phyloP scores from a whole-genome alignment of 2,329 filamentous ascomycete genomes.

The Acarospora socialis region DNA sequence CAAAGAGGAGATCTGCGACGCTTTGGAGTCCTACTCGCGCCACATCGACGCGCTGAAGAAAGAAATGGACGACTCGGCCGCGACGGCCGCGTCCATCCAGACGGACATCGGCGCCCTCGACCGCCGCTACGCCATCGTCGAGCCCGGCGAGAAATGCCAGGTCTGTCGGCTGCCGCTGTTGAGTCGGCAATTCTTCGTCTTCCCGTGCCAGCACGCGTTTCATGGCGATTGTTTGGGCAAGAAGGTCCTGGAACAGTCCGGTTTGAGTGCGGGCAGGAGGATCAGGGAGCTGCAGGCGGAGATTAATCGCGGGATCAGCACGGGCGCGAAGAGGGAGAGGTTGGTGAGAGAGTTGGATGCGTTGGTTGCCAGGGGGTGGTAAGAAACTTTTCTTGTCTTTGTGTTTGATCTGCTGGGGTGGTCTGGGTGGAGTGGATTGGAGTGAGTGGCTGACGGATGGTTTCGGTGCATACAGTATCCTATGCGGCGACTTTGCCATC shows the following conservation, averaged over 20 bases:
- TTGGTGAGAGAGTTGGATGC: conserved; percentile 81
- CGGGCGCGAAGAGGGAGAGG: conserved; percentile 59
- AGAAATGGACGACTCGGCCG: conserved; percentile 90
- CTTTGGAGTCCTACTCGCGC: conserved; percentile 82
- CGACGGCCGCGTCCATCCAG: conserved; percentile 82
- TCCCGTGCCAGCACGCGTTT: conserved; percentile 95
- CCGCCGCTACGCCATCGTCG: conserved; percentile 85
- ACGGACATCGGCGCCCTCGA: conserved; percentile 75
- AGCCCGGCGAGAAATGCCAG: conserved; percentile 90
- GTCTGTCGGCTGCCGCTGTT: conserved; percentile 74
- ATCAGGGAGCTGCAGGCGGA: conserved; percentile 78
- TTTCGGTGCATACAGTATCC: conserved; percentile 44
- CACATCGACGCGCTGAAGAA: conserved; percentile 78
- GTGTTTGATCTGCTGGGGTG: neutral
- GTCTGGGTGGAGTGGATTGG: conserved; percentile 2
- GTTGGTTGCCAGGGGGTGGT: conserved; percentile 85
- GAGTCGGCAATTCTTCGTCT: conserved; percentile 91
- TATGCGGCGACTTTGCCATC: conserved; percentile 91
- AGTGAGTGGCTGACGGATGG: conserved; percentile 12
- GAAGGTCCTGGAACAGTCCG: conserved; percentile 70
- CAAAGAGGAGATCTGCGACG: conserved; percentile 92
- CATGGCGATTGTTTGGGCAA: conserved; percentile 87
- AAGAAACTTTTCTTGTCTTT: conserved; percentile 22
- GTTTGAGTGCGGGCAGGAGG: conserved; percentile 57
- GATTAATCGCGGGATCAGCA: conserved; percentile 61